Base-by-base conservation (phyloP, 768 basidiomycete species). In the Dendrothele bispora region DNA sequence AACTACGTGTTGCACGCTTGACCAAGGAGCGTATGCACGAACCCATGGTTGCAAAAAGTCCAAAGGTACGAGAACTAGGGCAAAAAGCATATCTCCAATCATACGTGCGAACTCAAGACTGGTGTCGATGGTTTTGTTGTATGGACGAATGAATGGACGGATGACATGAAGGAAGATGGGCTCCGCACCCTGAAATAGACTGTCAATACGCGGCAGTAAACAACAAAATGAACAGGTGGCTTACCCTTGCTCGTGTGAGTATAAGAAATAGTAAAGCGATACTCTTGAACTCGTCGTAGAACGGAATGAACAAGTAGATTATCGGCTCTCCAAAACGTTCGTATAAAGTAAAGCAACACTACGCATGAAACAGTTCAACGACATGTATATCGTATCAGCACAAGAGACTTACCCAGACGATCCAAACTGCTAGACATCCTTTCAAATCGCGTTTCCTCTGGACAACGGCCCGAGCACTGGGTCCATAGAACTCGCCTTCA, bases 361-460 rank as follows among this genome's bases (percentile, higher is more conserved):
- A 47, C 44, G 34, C 22, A 39, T 48, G 17, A n/a, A 28, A 34
- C 14, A 37, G 8, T 6, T 46, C 20, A 45, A 37, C 28, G 8
- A 12, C 30, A 29, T 47, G 34, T 17, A 27, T 21, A 18, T 35
- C 39, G 39, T 48, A 44, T 40, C 30, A 20, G 10, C 8, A 17
- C 28, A 34, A 38, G 25, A 35, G 43, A 65, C 72, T 67, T 68
- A 89, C 91, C 87, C 88, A 93, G 53, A 93, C 82, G 35, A 89
- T 74, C 91, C 91, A 93, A 12, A 92, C 79, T 29, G 88, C 81
- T 39, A 93, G 69, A 60, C 82, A 84, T 17, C 90, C 89, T 63
- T 93, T 93, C 78, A 93, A 86, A 59, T 84, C 81, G 50, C 91
- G 78, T 64, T 93, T 93, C 57, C 91, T 74, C 63, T 86, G 84